phyloP scores from a whole-genome alignment of 2,329 filamentous ascomycete genomes.

The Fusarium irregulare region DNA sequence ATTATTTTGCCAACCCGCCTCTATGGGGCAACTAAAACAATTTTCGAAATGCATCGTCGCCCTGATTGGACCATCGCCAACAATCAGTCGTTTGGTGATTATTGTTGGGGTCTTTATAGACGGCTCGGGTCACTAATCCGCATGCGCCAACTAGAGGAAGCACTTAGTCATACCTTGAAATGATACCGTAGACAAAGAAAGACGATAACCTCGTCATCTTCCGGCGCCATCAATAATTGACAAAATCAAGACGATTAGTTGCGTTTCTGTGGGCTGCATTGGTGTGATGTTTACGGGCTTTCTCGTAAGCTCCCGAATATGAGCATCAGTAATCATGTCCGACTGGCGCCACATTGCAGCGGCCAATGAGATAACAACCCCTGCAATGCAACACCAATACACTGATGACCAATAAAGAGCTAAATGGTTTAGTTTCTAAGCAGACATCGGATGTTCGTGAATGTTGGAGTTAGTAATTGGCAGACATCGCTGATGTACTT shows the following conservation, averaged over 20 bases:
- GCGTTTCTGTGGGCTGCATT: not conserved
- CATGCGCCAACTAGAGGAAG: rapidly evolving
- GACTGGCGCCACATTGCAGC: not conserved
- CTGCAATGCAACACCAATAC: not conserved
- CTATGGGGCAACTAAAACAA: not conserved
- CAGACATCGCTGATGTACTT: not conserved
- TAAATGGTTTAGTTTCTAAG: not conserved
- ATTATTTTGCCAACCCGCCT: not conserved
- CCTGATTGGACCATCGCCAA: not conserved
- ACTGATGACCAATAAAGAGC: not conserved
- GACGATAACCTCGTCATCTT: not conserved
- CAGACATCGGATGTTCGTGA: not conserved
- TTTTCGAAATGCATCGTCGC: not conserved
- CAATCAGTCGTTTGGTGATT: not conserved
- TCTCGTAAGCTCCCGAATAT: not conserved
- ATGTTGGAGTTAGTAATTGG: not conserved
- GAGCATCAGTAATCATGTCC: not conserved
- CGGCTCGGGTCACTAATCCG: not conserved
- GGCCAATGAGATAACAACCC: not conserved
- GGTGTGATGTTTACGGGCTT: no score
- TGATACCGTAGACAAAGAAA: not conserved
- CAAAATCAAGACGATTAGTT: not conserved
- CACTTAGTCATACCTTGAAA: not conserved
- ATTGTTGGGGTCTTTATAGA: not conserved
- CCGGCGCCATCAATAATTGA: not conserved